Percentiles rank a stretch among this genome's conserved stretches.
Conservation (phyloP, 208 protist genomes). For the Wallacemonas collosoma region DNA sequence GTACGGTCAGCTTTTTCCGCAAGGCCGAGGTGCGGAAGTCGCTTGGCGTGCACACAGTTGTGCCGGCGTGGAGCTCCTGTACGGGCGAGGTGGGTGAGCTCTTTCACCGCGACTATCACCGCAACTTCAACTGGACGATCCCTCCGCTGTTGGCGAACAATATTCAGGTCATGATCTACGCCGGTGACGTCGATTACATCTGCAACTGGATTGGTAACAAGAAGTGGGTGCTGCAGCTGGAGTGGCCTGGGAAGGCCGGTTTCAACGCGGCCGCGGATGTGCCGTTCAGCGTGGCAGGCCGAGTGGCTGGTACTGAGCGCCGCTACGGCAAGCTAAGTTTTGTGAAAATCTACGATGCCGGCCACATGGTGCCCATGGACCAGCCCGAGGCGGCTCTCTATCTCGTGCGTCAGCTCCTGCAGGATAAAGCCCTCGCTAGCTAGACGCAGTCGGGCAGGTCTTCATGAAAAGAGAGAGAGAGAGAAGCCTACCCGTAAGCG, state of each 20-base stretch:
- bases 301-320: constrained; percentile 33
- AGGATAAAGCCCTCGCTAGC: constrained; percentile 19
- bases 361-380: constrained; percentile 91
- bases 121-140: constrained; percentile 68
- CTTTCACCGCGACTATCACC: constrained; percentile 72
- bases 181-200: constrained; percentile 91
- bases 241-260: constrained; percentile 67
- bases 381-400: constrained; percentile 58
- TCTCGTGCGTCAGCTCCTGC: constrained; percentile 52
- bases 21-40: constrained; percentile 33
- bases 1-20: constrained; percentile 54
- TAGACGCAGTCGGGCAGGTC: neutral
- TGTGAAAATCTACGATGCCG: constrained; percentile 77
- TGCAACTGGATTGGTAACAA: constrained; percentile 94
- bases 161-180: constrained; percentile 90
- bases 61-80: constrained; percentile 60
- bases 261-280: constrained; percentile 50
- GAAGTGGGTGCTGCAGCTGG: constrained; percentile 63
- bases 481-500: no score
- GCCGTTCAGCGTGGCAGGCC: constrained; percentile 29
- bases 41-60: constrained; percentile 50
- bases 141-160: constrained; percentile 56
- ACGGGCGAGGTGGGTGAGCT: constrained; percentile 43
- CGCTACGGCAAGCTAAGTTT: constrained; percentile 66
- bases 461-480: no score